Conservation (phyloP, 2,329 filamentous ascomycete species). For the Stagonosporopsis vannaccii region DNA sequence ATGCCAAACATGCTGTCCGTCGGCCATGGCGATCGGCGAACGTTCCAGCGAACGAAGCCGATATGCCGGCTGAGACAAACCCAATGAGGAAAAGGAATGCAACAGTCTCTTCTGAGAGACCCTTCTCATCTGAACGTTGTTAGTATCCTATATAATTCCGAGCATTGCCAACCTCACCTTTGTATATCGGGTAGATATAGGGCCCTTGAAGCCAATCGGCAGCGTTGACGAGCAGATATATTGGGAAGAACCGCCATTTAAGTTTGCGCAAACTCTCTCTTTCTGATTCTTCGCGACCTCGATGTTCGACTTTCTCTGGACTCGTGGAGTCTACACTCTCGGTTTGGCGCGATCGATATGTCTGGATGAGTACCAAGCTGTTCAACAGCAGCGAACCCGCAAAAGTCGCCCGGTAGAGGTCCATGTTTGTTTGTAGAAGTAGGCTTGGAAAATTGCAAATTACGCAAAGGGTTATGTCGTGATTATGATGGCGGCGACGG, state of each 20-base stretch:
- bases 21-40: constrained; percentile 61
- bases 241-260: constrained; percentile 54
- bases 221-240: constrained; percentile 54
- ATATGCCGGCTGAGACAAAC: constrained; percentile 59
- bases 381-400: constrained; percentile 38
- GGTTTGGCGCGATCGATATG: constrained; percentile 31
- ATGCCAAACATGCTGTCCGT: constrained; percentile 61
- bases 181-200: constrained; percentile 62
- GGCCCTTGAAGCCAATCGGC: constrained; percentile 60
- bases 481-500: neutral
- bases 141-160: neutral
- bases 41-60: constrained; percentile 58
- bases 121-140: constrained; percentile 51
- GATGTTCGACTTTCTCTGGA: constrained; percentile 34
- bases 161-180: constrained; percentile 35
- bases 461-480: neutral
- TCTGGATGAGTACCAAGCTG: constrained; percentile 35
- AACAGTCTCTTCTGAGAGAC: constrained; percentile 55
- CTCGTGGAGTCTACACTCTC: constrained; percentile 11
- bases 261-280: constrained; percentile 45
- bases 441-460: neutral
- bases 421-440: constrained; percentile 28
- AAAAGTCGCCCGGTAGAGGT: constrained; percentile 43
- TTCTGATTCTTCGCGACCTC: constrained; percentile 34
- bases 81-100: constrained; percentile 50